Conservation (phyloP, 1,284 basidiomycete genomes). For the Cutaneotrichosporon sp. region DNA sequence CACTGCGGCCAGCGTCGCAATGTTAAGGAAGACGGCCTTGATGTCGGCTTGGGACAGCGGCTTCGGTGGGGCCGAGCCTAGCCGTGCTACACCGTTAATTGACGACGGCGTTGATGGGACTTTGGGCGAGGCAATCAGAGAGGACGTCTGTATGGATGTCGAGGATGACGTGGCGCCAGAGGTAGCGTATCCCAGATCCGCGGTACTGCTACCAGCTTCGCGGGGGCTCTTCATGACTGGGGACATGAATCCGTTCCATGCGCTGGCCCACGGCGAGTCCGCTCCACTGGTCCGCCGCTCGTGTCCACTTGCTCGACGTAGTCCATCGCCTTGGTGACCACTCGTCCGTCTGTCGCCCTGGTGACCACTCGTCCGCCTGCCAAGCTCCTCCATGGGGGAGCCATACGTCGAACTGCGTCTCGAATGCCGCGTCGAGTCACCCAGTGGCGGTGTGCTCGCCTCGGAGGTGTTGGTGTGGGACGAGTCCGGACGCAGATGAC, state of each 20-base stretch:
- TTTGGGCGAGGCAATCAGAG: constrained; percentile 3
- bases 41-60: constrained; percentile 69
- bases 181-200: constrained; percentile 4
- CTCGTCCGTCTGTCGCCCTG: not conserved
- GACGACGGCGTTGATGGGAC: constrained; percentile 3
- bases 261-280: constrained; percentile 9
- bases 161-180: constrained; percentile 4
- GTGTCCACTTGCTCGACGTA: constrained; percentile 6
- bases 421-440: constrained; percentile 7
- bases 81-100: constrained; percentile 1
- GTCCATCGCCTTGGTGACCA: not conserved
- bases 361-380: not conserved
- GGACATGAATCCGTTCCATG: constrained; percentile 15
- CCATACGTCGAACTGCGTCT: constrained; percentile 16
- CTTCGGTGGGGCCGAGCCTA: constrained; percentile 24
- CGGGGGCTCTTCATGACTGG: constrained; percentile 10
- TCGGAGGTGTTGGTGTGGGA: not conserved
- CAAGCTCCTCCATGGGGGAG: constrained; percentile 3
- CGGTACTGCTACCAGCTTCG: constrained; percentile 2
- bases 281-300: constrained; percentile 14
- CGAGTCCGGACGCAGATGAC: constrained; percentile 29
- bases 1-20: constrained; percentile 66
- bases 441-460: constrained; percentile 4
- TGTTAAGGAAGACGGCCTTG: constrained; percentile 71
- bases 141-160: constrained; percentile 12